These are phyloP conservation scores for Cladosporium sp. DNA, from an alignment of 2,329 filamentous ascomycete genomes.

Conservation along the genomic window DNA sequence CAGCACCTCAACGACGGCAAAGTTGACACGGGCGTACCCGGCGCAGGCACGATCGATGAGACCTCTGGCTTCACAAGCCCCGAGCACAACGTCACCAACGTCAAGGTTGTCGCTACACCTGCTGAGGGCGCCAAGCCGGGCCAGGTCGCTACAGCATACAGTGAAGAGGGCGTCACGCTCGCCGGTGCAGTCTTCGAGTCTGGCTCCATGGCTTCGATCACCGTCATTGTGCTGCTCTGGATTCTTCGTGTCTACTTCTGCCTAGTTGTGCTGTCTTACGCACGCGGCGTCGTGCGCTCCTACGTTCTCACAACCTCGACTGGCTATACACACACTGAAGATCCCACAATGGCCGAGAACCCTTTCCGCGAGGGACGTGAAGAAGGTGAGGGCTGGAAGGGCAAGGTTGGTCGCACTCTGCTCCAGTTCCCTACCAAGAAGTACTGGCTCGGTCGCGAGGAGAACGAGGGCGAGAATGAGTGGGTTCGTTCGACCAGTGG, in stretches of 20 bases:
- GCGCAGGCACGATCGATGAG: conserved; percentile 59
- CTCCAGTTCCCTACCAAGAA: conserved; percentile 64
- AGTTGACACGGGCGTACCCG: conserved; percentile 36
- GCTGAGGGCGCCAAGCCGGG: conserved; percentile 47
- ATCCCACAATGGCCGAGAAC: conserved; percentile 57
- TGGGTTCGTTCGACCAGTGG: conserved; percentile 67
- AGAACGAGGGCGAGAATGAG: conserved; percentile 61
- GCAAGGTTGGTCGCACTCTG: conserved; percentile 77
- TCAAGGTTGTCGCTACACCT: conserved; percentile 54
- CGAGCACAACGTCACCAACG: conserved; percentile 60
- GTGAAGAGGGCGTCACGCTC: conserved; percentile 41
- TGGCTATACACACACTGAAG: conserved; percentile 43
- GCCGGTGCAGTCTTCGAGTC: conserved; percentile 65
- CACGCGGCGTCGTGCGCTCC: conserved; percentile 71
- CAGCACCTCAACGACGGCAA: conserved; percentile 51
- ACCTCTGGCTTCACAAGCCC: conserved; percentile 66
- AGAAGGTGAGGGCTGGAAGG: conserved; percentile 78
- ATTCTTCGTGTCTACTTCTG: conserved; percentile 79
- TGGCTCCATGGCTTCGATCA: conserved; percentile 72
- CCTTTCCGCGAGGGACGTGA: conserved; percentile 68
- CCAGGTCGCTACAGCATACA: conserved; percentile 55
- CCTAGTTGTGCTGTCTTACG: conserved; percentile 79
- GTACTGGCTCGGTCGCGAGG: conserved; percentile 76
- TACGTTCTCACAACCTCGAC: conserved; percentile 54
- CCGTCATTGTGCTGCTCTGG: conserved; percentile 72